Evolutionary conservation across 2,329 filamentous ascomycete genomes (phyloP), one percentile per base, ranked within the genome.

Genomic region (Dothistroma septosporum): DNA sequence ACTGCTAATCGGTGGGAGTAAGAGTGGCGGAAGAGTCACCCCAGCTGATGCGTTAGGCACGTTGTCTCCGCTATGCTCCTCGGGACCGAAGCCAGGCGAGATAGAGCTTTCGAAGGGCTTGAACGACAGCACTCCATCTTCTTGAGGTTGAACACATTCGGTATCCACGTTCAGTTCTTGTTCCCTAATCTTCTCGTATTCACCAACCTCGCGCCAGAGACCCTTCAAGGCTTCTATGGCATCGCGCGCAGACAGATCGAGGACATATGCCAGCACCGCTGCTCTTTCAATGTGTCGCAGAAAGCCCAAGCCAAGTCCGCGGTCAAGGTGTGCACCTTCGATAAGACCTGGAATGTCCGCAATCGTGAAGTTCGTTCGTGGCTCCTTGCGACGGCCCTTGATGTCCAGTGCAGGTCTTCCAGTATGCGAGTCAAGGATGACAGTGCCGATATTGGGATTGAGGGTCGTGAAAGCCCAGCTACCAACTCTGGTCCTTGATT

Each of bases 401-500:
- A 77, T 77, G 52, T 80, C 75, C 37, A 85, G 73, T 6, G 77
- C 64, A 1, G 92, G 91, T 0, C 90, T 85, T 2, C 92, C 91
- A 60, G 86, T 87, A 77, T 94, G 85, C 73, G 92, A 85, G 75
- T 99, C 94, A 11, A 99, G 83, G 14, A 97, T 88, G 7, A 99
- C 91, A 0, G 94, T 99, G 55, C 94, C 94, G 58, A 99, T 95
- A 68, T 96, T 97, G 2, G 94, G 94, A 68, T 92, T 88, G 9
- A 99, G 81, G 0, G 94, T 99, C 2, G 94, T 99, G 74, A 99
- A 99, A 10, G 92, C 93, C 94, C 94, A 99, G 73, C 90, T 87
- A 46, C 94, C 94, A 4, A 99, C 87, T 44, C 94, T 85, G 1
- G 94, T 91, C 61, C 92, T 88, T 73, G 90, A 95, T 74, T 92